Conservation (phyloP, 164 flowering plant species). For the Taxillus chinensis region DNA sequence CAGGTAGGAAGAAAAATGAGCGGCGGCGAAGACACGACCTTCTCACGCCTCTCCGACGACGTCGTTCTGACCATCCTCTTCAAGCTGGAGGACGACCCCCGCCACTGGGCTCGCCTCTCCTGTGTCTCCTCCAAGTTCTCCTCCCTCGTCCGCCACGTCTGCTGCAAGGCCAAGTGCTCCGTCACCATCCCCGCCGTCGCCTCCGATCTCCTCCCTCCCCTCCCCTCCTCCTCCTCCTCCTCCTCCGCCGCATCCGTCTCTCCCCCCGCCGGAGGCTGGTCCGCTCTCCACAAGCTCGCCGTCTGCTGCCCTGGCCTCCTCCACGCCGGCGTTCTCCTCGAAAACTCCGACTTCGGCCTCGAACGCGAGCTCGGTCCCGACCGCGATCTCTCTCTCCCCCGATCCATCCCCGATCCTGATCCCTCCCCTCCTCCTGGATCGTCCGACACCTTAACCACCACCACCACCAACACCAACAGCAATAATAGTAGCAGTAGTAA, state of each 20-base stretch:
- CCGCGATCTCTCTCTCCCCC: not conserved
- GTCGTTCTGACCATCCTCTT: slow-evolving; percentile 54
- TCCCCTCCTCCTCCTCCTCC: not conserved
- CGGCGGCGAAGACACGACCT: slow-evolving; percentile 11
- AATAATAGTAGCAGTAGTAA: too few species aligned
- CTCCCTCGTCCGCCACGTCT: slow-evolving; percentile 36
- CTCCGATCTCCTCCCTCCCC: slow-evolving; percentile 40
- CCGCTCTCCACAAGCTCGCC: slow-evolving; percentile 68
- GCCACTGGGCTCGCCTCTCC: slow-evolving; percentile 67
- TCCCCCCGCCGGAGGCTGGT: slow-evolving; percentile 55
- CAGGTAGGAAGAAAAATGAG: not conserved
- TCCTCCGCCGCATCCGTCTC: slow-evolving; percentile 9
- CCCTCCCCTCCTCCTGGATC: not conserved
- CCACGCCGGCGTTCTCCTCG: slow-evolving; percentile 75
- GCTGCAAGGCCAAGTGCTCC: slow-evolving; percentile 54
- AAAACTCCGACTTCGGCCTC: slow-evolving; percentile 85
- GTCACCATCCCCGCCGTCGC: slow-evolving; percentile 50
- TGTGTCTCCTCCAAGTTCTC: slow-evolving; percentile 76
- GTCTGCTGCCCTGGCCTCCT: slow-evolving; percentile 92
- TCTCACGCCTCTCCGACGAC: slow-evolving; percentile 68
- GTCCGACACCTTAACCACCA: not conserved
- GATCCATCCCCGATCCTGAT: not conserved
- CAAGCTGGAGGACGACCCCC: slow-evolving; percentile 79
- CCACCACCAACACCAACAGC: not conserved
- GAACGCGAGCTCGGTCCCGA: slow-evolving; percentile 83